These are phyloP conservation scores for Lasiosphaeria hispida DNA, from an alignment of 495 filamentous ascomycete species.

Conservation along the genomic window DNA sequence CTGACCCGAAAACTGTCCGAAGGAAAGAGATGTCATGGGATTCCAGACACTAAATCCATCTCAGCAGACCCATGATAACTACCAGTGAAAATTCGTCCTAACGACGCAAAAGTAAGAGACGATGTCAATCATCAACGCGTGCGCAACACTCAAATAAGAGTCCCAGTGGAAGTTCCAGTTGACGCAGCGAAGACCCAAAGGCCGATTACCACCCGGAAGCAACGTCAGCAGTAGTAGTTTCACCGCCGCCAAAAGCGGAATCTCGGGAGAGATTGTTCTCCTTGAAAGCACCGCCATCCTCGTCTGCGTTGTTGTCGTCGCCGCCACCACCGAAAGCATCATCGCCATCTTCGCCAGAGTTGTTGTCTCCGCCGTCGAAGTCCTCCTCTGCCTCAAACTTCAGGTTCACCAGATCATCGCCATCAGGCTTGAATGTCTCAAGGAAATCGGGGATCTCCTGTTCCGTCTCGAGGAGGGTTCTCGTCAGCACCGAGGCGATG, in stretches of 20 bases:
- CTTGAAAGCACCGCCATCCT: too few relatives aligned
- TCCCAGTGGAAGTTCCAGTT: too few relatives aligned
- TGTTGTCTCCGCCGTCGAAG: conserved; percentile 43
- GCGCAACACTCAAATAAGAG: too few relatives aligned
- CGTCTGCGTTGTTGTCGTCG: neutral
- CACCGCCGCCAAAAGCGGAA: too few relatives aligned
- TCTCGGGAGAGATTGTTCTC: too few relatives aligned
- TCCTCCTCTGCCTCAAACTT: conserved; percentile 65
- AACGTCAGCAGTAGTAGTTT: too few relatives aligned
- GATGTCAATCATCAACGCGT: too few relatives aligned
- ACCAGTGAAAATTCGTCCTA: too few relatives aligned
- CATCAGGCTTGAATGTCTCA: conserved; percentile 55
- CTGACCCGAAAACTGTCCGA: neutral
- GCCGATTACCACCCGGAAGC: too few relatives aligned
- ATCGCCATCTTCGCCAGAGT: conserved; percentile 12
- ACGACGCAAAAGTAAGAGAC: too few relatives aligned
- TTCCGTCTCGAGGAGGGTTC: conserved; percentile 73
- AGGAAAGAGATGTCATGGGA: neutral
- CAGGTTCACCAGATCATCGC: conserved; percentile 41
- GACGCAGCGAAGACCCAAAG: too few relatives aligned
- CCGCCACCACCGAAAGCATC: neutral
- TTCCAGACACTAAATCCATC: neutral
- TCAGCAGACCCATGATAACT: neutral
- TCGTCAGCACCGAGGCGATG: conserved; percentile 67
- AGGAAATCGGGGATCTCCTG: conserved; percentile 85